Evolutionary conservation across 208 protist species (phyloP).

Genomic region (Zelonia costaricensis): DNA sequence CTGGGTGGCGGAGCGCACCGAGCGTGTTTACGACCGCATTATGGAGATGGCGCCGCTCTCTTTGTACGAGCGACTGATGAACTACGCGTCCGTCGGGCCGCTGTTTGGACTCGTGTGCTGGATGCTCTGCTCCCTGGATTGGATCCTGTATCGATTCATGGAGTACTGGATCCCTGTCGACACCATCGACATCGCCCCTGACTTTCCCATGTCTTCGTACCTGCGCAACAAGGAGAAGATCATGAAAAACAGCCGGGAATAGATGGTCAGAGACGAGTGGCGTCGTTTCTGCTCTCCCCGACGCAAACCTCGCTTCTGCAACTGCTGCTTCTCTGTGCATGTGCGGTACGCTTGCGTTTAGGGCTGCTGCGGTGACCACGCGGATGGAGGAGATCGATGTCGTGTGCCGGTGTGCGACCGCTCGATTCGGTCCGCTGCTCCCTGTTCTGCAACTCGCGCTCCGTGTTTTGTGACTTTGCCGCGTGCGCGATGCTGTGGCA

Average conservation of each 20-base stretch:
- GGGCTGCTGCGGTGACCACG: too few species aligned
- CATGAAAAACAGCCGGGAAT: slow-evolving; percentile 23
- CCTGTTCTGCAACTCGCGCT: too few species aligned
- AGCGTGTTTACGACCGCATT: slow-evolving; percentile 94
- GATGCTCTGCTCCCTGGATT: slow-evolving; percentile 84
- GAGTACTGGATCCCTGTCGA: slow-evolving; percentile 78
- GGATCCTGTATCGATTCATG: slow-evolving; percentile 76
- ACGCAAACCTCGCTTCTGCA: too few species aligned
- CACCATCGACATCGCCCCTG: slow-evolving; percentile 91
- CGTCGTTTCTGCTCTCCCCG: too few species aligned
- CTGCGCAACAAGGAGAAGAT: slow-evolving; percentile 80
- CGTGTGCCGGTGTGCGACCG: too few species aligned
- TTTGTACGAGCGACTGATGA: slow-evolving; percentile 83
- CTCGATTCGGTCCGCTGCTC: too few species aligned
- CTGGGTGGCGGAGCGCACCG: slow-evolving; percentile 93
- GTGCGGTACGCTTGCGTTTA: too few species aligned
- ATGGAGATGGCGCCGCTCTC: slow-evolving; percentile 47
- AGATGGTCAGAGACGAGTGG: too few species aligned
- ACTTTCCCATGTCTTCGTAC: slow-evolving; percentile 90
- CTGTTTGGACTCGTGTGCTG: slow-evolving; percentile 92
- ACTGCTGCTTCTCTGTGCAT: too few species aligned
- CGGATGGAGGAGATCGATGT: too few species aligned
- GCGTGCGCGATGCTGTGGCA: too few species aligned
- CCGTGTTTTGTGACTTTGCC: too few species aligned
- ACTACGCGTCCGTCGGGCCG: slow-evolving; percentile 85